phyloP scores from a whole-genome alignment of 2,329 filamentous ascomycete species.

The Pseudopithomyces maydicus region DNA sequence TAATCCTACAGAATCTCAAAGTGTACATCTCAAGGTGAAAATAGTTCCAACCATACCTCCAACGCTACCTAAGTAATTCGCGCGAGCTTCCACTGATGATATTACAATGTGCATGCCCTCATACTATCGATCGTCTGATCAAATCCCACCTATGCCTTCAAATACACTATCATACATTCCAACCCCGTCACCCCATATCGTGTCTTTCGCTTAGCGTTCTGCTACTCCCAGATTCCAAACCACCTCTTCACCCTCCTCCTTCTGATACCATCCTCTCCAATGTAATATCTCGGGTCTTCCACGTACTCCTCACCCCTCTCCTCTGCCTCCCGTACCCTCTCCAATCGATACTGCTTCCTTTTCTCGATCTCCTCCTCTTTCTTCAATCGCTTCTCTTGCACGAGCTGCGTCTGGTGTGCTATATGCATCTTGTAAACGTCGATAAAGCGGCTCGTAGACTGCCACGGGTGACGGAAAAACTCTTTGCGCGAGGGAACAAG shows the following conservation, averaged over 20 bases:
- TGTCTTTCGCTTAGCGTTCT: neutral
- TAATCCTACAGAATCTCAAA: neutral
- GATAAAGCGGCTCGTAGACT: conserved; percentile 67
- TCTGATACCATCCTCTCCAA: conserved; percentile 47
- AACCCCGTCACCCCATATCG: neutral
- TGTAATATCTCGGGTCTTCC: conserved; percentile 44
- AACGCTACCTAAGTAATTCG: neutral
- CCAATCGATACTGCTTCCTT: conserved; percentile 79
- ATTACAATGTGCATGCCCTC: neutral
- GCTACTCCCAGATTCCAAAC: conserved; percentile 73
- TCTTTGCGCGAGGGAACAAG: conserved; percentile 74
- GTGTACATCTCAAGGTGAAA: no score
- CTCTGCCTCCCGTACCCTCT: conserved; percentile 44
- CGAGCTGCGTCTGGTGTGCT: conserved; percentile 70
- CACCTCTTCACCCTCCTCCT: conserved; percentile 74
- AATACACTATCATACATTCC: conserved; percentile 6
- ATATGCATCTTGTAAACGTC: conserved; percentile 79
- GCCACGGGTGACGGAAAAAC: conserved; percentile 71
- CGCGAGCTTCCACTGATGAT: neutral
- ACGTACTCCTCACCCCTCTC: conserved; percentile 42
- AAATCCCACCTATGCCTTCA: neutral
- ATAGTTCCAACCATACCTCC: neutral
- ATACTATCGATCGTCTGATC: neutral
- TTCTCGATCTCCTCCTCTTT: conserved; percentile 87
- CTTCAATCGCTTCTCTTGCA: conserved; percentile 72